These are phyloP conservation scores for Penicillium sclerotigenum DNA, from an alignment of 2,329 filamentous ascomycete genomes.

Conservation along the genomic window DNA sequence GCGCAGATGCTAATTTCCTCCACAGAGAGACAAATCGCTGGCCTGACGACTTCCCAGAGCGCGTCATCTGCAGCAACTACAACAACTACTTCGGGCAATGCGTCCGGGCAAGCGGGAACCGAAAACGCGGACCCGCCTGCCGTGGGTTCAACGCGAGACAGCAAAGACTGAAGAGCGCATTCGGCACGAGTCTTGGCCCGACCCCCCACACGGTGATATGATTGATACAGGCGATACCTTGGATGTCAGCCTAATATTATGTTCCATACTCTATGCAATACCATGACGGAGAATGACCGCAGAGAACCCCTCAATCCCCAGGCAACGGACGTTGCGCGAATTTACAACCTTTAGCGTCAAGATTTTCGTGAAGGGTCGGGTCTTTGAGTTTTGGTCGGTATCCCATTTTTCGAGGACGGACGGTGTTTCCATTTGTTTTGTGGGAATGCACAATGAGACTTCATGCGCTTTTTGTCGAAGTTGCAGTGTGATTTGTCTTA, in stretches of 20 bases:
- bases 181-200: not conserved
- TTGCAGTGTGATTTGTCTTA: not conserved
- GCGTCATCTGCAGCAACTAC: conserved; percentile 3
- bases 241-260: not conserved
- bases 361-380: not conserved
- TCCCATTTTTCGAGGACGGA: not conserved
- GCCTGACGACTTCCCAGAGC: conserved; percentile 10
- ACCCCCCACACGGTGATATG: not conserved
- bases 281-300: not conserved
- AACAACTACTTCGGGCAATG: conserved; percentile 6
- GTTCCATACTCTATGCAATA: not conserved
- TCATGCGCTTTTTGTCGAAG: not conserved
- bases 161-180: conserved; percentile 16
- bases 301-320: not conserved
- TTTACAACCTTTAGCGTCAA: not conserved
- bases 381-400: not conserved
- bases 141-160: conserved; percentile 14
- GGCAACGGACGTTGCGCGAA: not conserved
- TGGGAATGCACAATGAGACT: not conserved
- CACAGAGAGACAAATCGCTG: conserved; percentile 24
- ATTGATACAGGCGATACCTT: conserved; percentile 2
- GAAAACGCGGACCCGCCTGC: conserved; percentile 19
- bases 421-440: not conserved
- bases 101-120: conserved; percentile 18
- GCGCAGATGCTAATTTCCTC: not conserved